A percentile compares a stretch with the other conserved stretches of the same genome.
These are phyloP conservation scores for Aspergillus affinis DNA, from an alignment of 495 filamentous ascomycete species.

Conservation along the genomic window DNA sequence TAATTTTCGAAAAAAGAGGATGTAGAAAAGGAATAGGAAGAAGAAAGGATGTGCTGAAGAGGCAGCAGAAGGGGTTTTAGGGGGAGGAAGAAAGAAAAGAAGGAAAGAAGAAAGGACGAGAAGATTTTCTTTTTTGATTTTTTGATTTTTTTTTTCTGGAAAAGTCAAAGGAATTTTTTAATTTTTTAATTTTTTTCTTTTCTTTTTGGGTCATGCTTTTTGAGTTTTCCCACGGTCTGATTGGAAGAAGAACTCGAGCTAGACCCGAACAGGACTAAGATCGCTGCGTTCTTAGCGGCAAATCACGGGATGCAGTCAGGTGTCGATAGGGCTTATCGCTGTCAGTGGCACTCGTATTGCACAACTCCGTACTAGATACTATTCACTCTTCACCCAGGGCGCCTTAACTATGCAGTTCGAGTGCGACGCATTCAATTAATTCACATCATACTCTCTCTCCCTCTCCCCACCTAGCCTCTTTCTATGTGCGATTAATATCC, in stretches of 20 bases:
- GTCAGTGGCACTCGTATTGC: too few relatives aligned
- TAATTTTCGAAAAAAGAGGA: slow-evolving; percentile 39
- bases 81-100: slow-evolving; percentile 36
- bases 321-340: slow-evolving; percentile 6
- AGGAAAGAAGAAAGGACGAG: slow-evolving; percentile 41
- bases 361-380: too few relatives aligned
- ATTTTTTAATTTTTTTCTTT: slow-evolving; percentile 15
- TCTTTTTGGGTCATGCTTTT: slow-evolving; percentile 35
- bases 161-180: slow-evolving; percentile 39
- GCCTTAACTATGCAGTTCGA: slow-evolving; percentile 33
- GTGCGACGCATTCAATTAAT: slow-evolving; percentile 3
- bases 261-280: slow-evolving; percentile 19
- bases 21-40: slow-evolving; percentile 43
- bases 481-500: slow-evolving; percentile 3
- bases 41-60: slow-evolving; percentile 26
- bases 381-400: slow-evolving; percentile 15
- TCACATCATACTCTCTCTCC: too few relatives aligned
- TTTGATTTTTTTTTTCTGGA: slow-evolving; percentile 27
- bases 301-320: slow-evolving; percentile 1
- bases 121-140: slow-evolving; percentile 12
- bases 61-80: slow-evolving; percentile 29
- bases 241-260: slow-evolving; percentile 17
- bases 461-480: neutral
- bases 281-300: neutral
- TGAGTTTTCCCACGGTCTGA: slow-evolving; percentile 10